These are phyloP conservation scores for Boletus fagicola DNA, from an alignment of 768 basidiomycete genomes.

Conservation along the genomic window DNA sequence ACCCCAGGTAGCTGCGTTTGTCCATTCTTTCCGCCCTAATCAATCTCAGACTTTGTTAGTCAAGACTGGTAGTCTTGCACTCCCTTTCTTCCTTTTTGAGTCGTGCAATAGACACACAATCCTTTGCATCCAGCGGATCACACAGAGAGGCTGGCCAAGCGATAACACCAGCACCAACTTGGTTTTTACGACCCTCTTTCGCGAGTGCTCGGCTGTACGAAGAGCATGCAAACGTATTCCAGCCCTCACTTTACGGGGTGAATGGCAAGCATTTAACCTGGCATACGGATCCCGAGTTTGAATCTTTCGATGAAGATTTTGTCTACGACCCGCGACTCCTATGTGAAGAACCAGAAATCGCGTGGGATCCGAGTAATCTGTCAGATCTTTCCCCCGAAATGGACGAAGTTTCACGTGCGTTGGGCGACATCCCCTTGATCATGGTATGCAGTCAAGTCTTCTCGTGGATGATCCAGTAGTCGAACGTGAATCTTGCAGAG, in stretches of 20 bases:
- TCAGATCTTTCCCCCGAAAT: constrained; percentile 21
- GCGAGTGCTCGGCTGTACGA: constrained; percentile 46
- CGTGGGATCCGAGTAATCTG: constrained; percentile 39
- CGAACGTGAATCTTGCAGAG: constrained; percentile 41
- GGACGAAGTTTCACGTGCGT: constrained; percentile 14
- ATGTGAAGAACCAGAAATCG: constrained; percentile 9
- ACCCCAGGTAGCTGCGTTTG: constrained; percentile 43
- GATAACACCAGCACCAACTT: constrained; percentile 42
- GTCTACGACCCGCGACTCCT: constrained; percentile 23
- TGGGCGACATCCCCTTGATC: constrained; percentile 24
- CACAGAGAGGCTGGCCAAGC: constrained; percentile 9
- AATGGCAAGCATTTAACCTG: constrained; percentile 25
- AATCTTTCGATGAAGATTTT: constrained; percentile 33
- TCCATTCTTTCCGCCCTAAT: background rate
- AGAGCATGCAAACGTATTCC: constrained; percentile 51
- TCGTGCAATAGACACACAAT: constrained; percentile 38
- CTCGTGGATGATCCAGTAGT: constrained; percentile 15
- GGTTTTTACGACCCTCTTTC: constrained; percentile 69
- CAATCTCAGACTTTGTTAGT: constrained; percentile 41
- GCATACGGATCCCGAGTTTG: constrained; percentile 25
- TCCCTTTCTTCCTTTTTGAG: constrained; percentile 70
- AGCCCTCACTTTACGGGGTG: constrained; percentile 16
- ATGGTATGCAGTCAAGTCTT: constrained; percentile 21
- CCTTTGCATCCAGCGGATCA: constrained; percentile 17
- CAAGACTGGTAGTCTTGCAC: constrained; percentile 71